Evolutionary conservation across 2,329 filamentous ascomycete species (phyloP).

Genomic region (Zymoseptoria brevis): DNA sequence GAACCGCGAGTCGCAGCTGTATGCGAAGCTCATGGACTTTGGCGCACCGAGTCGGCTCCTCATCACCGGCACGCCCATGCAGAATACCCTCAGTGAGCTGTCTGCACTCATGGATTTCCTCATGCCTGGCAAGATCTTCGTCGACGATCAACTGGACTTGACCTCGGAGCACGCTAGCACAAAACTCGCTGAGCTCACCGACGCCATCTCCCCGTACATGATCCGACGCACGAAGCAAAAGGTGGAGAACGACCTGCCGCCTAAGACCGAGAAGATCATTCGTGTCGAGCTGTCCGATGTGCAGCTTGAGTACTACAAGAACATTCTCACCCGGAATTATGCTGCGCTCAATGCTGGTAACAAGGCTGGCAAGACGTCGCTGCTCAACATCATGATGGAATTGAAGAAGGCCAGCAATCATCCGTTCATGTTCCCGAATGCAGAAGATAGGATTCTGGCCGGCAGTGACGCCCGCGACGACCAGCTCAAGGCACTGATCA

Average conservation of each 20-base stretch:
- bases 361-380: constrained; percentile 84
- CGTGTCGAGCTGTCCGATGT: constrained; percentile 94
- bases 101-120: constrained; percentile 91
- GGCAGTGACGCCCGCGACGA: constrained; percentile 80
- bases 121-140: constrained; percentile 85
- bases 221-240: constrained; percentile 93
- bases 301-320: constrained; percentile 97
- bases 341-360: constrained; percentile 84
- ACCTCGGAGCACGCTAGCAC: constrained; percentile 68
- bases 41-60: constrained; percentile 80
- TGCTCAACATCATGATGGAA: constrained; percentile 99
- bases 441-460: constrained; percentile 74
- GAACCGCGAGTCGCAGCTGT: constrained; percentile 90
- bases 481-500: constrained; percentile 83
- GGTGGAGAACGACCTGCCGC: constrained; percentile 90
- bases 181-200: constrained; percentile 79
- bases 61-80: constrained; percentile 94
- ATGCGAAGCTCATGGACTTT: constrained; percentile 76
- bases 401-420: constrained; percentile 99
- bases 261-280: constrained; percentile 98
- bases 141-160: constrained; percentile 88
- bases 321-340: constrained; percentile 95
- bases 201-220: constrained; percentile 86
- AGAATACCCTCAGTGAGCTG: constrained; percentile 90
- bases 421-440: constrained; percentile 93